These are phyloP conservation scores for Dillenia suffruticosa DNA, from an alignment of 164 flowering plant species.

Conservation along the genomic window DNA sequence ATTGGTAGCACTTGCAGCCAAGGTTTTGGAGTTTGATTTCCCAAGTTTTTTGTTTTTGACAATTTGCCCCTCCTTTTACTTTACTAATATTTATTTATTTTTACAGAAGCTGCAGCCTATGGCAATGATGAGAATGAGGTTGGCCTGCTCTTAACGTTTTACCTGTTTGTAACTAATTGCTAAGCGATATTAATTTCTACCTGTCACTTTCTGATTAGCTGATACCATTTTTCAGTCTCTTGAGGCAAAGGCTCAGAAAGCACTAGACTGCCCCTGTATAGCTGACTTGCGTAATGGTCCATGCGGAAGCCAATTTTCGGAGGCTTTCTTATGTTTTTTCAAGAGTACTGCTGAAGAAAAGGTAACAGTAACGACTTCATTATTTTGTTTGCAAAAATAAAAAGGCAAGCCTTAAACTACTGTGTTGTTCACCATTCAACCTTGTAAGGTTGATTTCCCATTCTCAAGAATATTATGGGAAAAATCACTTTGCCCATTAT, in stretches of 20 bases:
- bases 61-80: too few relatives aligned
- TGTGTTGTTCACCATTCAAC: too few relatives aligned
- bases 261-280: slow-evolving; percentile 92
- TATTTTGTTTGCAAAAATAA: too few relatives aligned
- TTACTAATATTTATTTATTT: slow-evolving; percentile 4
- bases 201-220: neutral
- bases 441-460: too few relatives aligned
- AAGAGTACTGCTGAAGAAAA: slow-evolving; percentile 95
- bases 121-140: slow-evolving; percentile 60
- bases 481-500: too few relatives aligned
- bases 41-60: too few relatives aligned
- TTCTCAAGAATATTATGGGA: too few relatives aligned
- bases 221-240: slow-evolving; percentile 42
- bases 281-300: slow-evolving; percentile 73
- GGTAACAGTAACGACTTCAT: slow-evolving; percentile 31
- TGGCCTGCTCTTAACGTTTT: slow-evolving; percentile 11
- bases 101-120: slow-evolving; percentile 80
- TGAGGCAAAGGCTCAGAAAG: slow-evolving; percentile 77
- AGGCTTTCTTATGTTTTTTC: slow-evolving; percentile 82
- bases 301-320: slow-evolving; percentile 78
- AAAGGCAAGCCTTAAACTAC: too few relatives aligned
- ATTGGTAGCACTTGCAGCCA: too few relatives aligned
- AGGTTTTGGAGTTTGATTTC: too few relatives aligned
- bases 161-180: neutral
- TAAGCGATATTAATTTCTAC: neutral